Base-by-base conservation (phyloP, 192 early-diverging fungal genomes). In the Entomortierella chlamydospora region DNA sequence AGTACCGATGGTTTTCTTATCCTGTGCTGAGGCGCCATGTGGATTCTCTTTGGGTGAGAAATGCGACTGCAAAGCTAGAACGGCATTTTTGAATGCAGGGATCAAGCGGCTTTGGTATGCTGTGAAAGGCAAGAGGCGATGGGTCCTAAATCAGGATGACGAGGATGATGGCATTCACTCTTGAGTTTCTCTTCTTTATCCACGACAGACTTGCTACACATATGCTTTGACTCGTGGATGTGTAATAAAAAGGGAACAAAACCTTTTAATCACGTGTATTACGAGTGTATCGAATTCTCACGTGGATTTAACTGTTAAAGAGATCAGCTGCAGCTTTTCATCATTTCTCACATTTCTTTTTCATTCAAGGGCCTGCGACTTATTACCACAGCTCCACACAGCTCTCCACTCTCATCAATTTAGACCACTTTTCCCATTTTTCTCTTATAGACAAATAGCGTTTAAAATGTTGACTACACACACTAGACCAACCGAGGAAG, bases 81-180 rank as follows among this genome's bases (percentile, higher is more conserved):
- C 76, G n/a, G 60, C 61, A 6, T 70, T 79, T 39, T 66, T 79
- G 68, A 79, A 79, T 34, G 68, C 62, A 12, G 76, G 76, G 10
- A 70, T 79, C 29, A 79, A 79, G 39, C 52, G 76, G n/a, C 47
- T 79, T 20, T 79, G 76, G 76, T 79, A 65, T 43, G 68, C 68
- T 4, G 61, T 79, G 5, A 31, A 51, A 34, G 55, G 52, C 37
- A 70, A 65, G 68, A 70, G 57, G 41, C 76, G 76, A 42, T 79
- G 76, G 76, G 76, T 79, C 1, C 39, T 79, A 25, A 62, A 70
- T 39, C 29, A 49, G 20, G 76, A 79, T 33, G 56, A 65, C 29
- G 61, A 79, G 13, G 76, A 79, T 34, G 68, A 70, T 22, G 62
- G 49, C 4, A 34, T 68, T 3, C 45, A 47, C 45, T 47, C 45